Conservation (phyloP, 495 filamentous ascomycete genomes). For the Neurospora sp. region DNA sequence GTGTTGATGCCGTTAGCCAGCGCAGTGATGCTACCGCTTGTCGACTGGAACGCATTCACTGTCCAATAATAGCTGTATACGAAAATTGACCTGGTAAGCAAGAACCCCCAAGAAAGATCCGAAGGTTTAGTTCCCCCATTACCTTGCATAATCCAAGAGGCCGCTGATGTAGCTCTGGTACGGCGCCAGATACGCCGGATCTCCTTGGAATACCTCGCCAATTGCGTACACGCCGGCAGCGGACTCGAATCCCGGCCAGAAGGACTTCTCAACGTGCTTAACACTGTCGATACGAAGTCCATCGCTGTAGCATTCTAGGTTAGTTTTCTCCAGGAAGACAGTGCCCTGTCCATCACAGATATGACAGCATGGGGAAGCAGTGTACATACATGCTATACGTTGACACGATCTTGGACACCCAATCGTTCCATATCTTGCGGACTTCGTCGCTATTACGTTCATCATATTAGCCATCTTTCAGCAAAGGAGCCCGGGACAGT, state of each 20-base stretch:
- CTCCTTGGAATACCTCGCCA: constrained; percentile 59
- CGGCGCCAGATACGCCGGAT: constrained; percentile 48
- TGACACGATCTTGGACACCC: constrained; percentile 53
- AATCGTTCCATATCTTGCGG: constrained; percentile 48
- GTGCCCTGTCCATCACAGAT: neutral
- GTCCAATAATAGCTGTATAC: constrained; percentile 45
- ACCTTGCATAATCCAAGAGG: constrained; percentile 62
- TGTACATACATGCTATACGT: constrained; percentile 51
- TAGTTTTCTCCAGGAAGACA: neutral
- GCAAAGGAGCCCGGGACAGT: neutral
- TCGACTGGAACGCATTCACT: constrained; percentile 50
- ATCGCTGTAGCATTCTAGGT: constrained; percentile 29
- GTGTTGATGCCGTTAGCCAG: constrained; percentile 50
- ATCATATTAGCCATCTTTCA: neutral
- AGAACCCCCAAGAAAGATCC: neutral
- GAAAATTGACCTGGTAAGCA: neutral
- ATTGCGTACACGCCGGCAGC: constrained; percentile 63
- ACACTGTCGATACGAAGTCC: constrained; percentile 70
- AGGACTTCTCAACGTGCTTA: constrained; percentile 59
- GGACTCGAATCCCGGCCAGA: constrained; percentile 53
- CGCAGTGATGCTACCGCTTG: constrained; percentile 45
- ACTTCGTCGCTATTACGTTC: constrained; percentile 28
- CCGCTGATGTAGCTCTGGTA: constrained; percentile 57
- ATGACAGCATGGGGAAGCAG: neutral
- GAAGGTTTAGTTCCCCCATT: constrained; percentile 1